Evolutionary conservation across 139 green algal species (phyloP).

Genomic region (Spirogloea muscicola): DNA sequence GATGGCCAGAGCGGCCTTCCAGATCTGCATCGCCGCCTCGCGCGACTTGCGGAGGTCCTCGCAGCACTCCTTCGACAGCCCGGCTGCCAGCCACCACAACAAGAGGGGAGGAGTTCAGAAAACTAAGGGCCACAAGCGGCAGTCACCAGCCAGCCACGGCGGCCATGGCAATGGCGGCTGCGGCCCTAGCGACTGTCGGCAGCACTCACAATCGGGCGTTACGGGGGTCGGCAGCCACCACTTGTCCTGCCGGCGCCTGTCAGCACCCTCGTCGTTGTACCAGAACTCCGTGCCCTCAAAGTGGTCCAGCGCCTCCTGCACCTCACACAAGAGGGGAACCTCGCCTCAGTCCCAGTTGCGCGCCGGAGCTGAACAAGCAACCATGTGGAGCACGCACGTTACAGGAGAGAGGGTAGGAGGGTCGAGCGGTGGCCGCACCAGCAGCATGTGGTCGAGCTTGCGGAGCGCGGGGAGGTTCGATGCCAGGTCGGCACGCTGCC

Average conservation of each 20-base stretch:
- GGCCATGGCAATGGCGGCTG: no score
- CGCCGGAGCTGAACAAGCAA: no score
- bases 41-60: constrained; percentile 4
- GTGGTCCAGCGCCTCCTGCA: constrained; percentile 19
- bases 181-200: no score
- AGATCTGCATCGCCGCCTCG: constrained; percentile 16
- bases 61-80: background rate
- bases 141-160: no score
- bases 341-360: no score
- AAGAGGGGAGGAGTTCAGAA: no score
- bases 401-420: background rate
- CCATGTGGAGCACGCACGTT: background rate
- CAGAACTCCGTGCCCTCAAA: constrained; percentile 15
- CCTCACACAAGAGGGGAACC: no score
- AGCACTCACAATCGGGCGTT: background rate
- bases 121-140: no score
- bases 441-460: constrained; percentile 35
- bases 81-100: no score
- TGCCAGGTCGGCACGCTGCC: constrained; percentile 11
- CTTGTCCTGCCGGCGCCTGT: background rate
- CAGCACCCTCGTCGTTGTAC: background rate
- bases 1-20: constrained; percentile 33
- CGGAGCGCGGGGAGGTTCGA: constrained; percentile 14
- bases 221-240: constrained; percentile 12
- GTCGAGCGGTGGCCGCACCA: no score